A percentile compares a stretch with the other conserved stretches of the same genome.
Conservation (phyloP, 2,329 filamentous ascomycete genomes). For the Phaeosphaeria sp. region DNA sequence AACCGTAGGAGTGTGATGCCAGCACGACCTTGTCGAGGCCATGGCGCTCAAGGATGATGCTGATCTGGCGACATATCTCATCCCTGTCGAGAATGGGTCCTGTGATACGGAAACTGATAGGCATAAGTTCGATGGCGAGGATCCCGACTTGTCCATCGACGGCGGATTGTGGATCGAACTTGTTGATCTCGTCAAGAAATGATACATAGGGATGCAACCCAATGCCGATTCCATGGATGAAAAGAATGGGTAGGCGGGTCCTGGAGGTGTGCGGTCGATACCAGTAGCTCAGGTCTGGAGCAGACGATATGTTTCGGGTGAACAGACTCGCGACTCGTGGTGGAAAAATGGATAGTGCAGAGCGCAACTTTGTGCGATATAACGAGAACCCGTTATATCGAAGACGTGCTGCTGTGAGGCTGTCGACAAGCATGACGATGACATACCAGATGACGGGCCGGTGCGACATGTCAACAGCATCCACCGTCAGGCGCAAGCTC, state of each 20-base stretch:
- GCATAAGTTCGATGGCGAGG: slow-evolving; percentile 70
- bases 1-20: slow-evolving; percentile 68
- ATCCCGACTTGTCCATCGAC: slow-evolving; percentile 63
- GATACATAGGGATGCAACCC: slow-evolving; percentile 68
- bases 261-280: slow-evolving; percentile 67
- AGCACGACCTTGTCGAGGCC: slow-evolving; percentile 66
- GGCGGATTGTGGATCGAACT: slow-evolving; percentile 27
- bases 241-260: slow-evolving; percentile 65
- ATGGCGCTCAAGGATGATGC: slow-evolving; percentile 63
- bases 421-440: slow-evolving; percentile 61
- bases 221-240: slow-evolving; percentile 74
- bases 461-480: slow-evolving; percentile 66
- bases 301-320: slow-evolving; percentile 56
- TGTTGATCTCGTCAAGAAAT: slow-evolving; percentile 63
- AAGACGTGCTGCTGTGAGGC: slow-evolving; percentile 51
- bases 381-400: slow-evolving; percentile 60
- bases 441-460: slow-evolving; percentile 70
- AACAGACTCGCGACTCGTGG: slow-evolving; percentile 61
- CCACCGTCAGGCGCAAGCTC: slow-evolving; percentile 69
- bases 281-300: slow-evolving; percentile 67
- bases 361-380: slow-evolving; percentile 53
- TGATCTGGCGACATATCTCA: slow-evolving; percentile 64
- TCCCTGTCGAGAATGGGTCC: slow-evolving; percentile 57
- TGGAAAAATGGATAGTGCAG: slow-evolving; percentile 62
- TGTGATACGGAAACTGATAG: slow-evolving; percentile 69